A percentile compares a stretch with the other conserved stretches of the same genome.
Conservation (phyloP, 306 rosid genomes). For the Quercus glauca region DNA sequence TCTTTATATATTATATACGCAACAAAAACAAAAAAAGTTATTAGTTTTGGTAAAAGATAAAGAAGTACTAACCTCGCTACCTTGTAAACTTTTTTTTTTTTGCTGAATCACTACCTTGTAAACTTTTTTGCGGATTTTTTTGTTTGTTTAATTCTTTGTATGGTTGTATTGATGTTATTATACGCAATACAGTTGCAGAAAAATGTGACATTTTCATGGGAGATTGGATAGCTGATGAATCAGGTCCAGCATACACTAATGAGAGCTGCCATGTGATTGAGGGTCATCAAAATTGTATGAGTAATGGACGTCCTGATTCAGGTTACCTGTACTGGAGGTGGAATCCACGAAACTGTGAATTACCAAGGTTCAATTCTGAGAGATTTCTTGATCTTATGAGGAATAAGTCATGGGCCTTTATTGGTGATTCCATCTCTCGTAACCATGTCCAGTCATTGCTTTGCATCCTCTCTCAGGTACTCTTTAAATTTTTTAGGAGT, state of each 20-base stretch:
- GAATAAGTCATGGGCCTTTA: conserved; percentile 61
- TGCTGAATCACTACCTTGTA: background rate
- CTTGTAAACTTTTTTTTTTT: background rate
- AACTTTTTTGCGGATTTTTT: background rate
- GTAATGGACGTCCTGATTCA: conserved; percentile 75
- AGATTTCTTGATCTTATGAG: conserved; percentile 67
- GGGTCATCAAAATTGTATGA: conserved; percentile 77
- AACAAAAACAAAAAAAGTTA: background rate
- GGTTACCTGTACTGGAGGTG: conserved; percentile 77
- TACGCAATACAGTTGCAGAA: conserved; percentile 18
- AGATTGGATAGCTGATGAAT: conserved; percentile 63
- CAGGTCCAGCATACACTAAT: conserved; percentile 65
- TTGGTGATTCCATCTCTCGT: conserved; percentile 83
- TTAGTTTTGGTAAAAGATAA: background rate
- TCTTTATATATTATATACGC: too few species aligned
- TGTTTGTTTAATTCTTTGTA: background rate
- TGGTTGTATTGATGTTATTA: background rate
- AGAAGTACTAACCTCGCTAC: background rate
- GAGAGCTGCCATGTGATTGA: conserved; percentile 67
- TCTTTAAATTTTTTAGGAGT: background rate
- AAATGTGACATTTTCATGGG: conserved; percentile 75
- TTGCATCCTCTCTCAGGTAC: conserved; percentile 79
- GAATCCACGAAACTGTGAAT: conserved; percentile 59
- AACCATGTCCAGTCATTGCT: conserved; percentile 81
- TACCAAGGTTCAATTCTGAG: conserved; percentile 55